A percentile compares a stretch with the other conserved stretches of the same genome.
Evolutionary conservation across 352 stramenopile species (phyloP).

Genomic region (Globisporangium uncinulatum): DNA sequence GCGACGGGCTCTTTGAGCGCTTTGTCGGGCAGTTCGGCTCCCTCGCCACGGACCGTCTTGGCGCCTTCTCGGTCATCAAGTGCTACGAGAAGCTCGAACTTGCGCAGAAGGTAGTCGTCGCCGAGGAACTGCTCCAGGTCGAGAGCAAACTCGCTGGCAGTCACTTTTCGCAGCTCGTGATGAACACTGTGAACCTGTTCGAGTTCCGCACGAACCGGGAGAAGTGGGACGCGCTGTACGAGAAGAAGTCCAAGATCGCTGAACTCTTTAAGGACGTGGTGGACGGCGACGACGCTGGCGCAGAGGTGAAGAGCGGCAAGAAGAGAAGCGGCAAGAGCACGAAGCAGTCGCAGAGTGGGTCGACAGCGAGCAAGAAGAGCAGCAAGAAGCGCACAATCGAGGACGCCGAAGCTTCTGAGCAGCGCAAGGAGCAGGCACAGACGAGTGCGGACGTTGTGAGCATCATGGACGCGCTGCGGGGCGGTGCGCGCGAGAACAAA

Average conservation of each 20-base stretch:
- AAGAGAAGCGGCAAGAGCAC: slow-evolving; percentile 10
- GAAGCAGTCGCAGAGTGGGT: slow-evolving; percentile 27
- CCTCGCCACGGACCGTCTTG: slow-evolving; percentile 66
- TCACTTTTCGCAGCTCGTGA: slow-evolving; percentile 78
- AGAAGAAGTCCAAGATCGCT: slow-evolving; percentile 77
- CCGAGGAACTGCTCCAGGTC: slow-evolving; percentile 59
- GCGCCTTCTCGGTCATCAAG: slow-evolving; percentile 81
- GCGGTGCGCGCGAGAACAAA: slow-evolving; percentile 36
- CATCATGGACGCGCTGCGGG: slow-evolving; percentile 66
- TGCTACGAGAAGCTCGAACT: slow-evolving; percentile 64
- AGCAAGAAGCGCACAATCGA: slow-evolving; percentile 40
- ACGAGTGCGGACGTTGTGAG: slow-evolving; percentile 48
- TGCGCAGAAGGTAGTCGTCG: slow-evolving; percentile 60
- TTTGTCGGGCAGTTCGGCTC: slow-evolving; percentile 68
- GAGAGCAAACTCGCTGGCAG: slow-evolving; percentile 69
- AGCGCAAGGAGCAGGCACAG: slow-evolving; percentile 23
- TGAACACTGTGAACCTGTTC: slow-evolving; percentile 73
- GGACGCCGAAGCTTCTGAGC: slow-evolving; percentile 18
- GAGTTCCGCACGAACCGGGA: slow-evolving; percentile 78
- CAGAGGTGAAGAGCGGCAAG: slow-evolving; percentile 1
- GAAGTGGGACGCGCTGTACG: slow-evolving; percentile 69
- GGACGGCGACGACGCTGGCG: slow-evolving; percentile 19
- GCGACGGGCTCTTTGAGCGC: slow-evolving; percentile 53
- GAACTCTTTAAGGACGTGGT: slow-evolving; percentile 77
- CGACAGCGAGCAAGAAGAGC: slow-evolving; percentile 9